Base-by-base conservation (phyloP, 2,329 filamentous ascomycete species). In the Aspergillus novoparasiticus region DNA sequence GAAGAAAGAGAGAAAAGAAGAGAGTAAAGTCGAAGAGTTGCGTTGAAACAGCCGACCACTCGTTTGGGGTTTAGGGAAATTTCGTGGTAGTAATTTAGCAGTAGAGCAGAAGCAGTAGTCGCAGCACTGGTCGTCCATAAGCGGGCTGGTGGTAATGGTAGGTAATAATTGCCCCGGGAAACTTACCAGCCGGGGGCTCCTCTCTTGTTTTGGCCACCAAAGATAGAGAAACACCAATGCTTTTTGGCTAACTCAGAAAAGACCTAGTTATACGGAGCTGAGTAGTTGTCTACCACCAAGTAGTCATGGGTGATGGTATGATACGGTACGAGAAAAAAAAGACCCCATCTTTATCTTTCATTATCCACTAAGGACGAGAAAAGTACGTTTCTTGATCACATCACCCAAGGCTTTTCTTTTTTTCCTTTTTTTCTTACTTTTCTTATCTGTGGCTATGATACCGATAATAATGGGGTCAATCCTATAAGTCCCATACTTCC, bases 11-110 rank as follows among this genome's bases (percentile, higher is more conserved):
- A 60, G 58, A 66, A 55, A 60, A 58, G 62, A 68, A 63, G 32
- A 39, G 23, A 55, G 51, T 55, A 39, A 16, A 55, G 51, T 55
- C 51, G 48, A 51, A 39, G 51, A 55, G 51, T 55, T 55, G 34
- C 51, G 62, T 66, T 63, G 62, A 72, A 69, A 66, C 66, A 60
- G 61, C 63, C 61, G 65, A 62, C 53, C 28, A 63, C 58, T 64
- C 55, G 64, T 55, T 67, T 59, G 66, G 61, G 57, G 51, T 36
- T 64, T 65, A 57, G 60, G 61, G 60, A 63, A 61, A 64, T 36
- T 60, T 63, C 58, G 53, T 61, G 64, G 60, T 55, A 55, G 51
- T 55, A 55, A 55, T 39, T 55, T 39, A 19, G 51, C n/a, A 39
- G 21, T 57, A 51, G 58, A 48, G 59, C 43, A 39, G 51, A 36